Base-by-base conservation (phyloP, 352 stramenopile species). In the Phytophthora foliorum region DNA sequence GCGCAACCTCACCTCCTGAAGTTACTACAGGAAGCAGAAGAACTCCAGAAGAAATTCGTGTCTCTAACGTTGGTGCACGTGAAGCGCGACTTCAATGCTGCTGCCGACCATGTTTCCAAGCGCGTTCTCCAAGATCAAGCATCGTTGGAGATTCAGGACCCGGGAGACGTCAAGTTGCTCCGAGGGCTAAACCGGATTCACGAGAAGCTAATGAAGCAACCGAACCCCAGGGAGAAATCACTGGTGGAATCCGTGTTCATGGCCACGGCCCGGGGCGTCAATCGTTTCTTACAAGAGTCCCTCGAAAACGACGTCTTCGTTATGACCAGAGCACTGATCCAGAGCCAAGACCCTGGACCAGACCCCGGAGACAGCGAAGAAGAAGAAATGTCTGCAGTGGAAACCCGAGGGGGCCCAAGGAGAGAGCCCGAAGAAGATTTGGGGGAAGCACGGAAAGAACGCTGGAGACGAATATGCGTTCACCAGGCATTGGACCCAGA, bases 11-110 rank as follows among this genome's bases (percentile, higher is more conserved):
- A 69, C n/a, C 63, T 72, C 25, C 39, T 21, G 27, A 52, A 56
- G 32, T 9, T 69, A 16, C 52, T 72, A 5, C 24, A 39, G 39
- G 34, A 69, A 46, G 41, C 44, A 2, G 38, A 64, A 3, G 34
- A 32, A 5, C 5, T 69, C 8, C 22, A 50, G 24, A 7, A 11
- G 1, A 7, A 34, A 9, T 73, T 69, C 53, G 17, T 45, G 2
- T 63, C 51, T 0, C 10, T 67, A 2, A 10, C 32, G 0, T 27
- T 75, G 0, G 50, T 74, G 0, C 63, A 73, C 25, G 67, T 73
- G 6, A 76, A 72, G 17, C 44, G 60, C 14, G 57, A 67, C 16
- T 73, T 67, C 62, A 72, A 73, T 21, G 61, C 49, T 2, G 57
- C 72, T 0, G 60, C 62, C 0, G 63, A 71, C 32, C 69, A 71